Base-by-base conservation (phyloP, 2,329 filamentous ascomycete genomes). In the Plenodomus lindquistii region DNA sequence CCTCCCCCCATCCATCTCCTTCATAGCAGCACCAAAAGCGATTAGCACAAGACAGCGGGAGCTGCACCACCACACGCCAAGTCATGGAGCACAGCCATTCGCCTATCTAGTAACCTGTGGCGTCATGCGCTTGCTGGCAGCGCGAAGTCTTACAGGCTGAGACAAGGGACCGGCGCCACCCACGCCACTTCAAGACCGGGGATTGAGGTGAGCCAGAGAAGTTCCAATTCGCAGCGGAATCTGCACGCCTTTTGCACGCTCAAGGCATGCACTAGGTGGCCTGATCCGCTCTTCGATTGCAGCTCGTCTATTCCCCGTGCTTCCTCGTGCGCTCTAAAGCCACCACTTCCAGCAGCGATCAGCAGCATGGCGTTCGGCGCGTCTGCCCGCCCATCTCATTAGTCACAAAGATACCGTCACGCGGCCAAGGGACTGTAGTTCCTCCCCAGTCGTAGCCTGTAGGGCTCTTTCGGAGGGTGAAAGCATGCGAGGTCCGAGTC, bases 91-190 rank as follows among this genome's bases (percentile, higher is more conserved):
- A 61, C 58, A 56, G 54, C 57, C 57, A 62, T 60, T 67, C 60
- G 64, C 61, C 61, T 62, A 66, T 64, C 16, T 37, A 3, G 56
- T 55, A 57, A 54, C 50, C 57, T 65, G 64, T 63, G 65, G 66
- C 67, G 65, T 67, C 57, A 62, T 59, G 54, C 55, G 42, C 55
- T 54, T 58, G 54, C 57, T 55, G 56, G 55, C 52, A 37, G 41
- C 46, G 46, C 47, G 37, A 40, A 54, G 47, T 51, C 54, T 40
- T 46, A 59, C 54, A 41, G 48, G 54, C 52, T 44, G 57, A 48
- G 46, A 58, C 44, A 22, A 40, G 42, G 44, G 50, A 49, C 42
- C 48, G 52, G 58, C 62, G 64, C 66, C 66, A 67, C 62, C 62
- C 60, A 64, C 62, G 62, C 62, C 65, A 67, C 61, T 62, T 55